These are phyloP conservation scores for Geotrichum klebahnii DNA, from an alignment of 1,139 yeast genomes.

Conservation along the genomic window DNA sequence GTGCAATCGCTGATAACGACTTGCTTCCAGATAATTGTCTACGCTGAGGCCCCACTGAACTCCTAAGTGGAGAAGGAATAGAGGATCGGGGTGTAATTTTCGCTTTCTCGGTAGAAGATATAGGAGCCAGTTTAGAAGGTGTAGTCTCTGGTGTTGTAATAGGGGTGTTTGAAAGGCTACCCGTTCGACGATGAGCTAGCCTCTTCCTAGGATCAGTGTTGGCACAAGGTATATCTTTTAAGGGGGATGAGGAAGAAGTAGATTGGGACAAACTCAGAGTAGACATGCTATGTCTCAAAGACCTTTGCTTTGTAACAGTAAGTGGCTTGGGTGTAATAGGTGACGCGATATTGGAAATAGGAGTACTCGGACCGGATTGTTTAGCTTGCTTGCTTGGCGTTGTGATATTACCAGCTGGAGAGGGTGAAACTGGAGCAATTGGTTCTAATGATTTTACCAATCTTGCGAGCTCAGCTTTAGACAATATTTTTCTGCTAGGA, in stretches of 20 bases:
- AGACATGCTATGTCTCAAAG: conserved; percentile 11
- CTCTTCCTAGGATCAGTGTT: neutral
- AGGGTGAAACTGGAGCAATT: conserved; percentile 13
- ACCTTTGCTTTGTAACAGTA: conserved; percentile 5
- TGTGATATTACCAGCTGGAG: conserved; percentile 16
- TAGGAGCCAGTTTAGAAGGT: neutral
- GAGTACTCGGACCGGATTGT: neutral
- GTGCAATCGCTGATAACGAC: neutral
- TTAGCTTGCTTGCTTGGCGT: conserved; percentile 21
- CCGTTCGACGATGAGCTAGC: neutral
- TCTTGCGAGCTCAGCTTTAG: conserved; percentile 23
- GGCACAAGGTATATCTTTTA: neutral
- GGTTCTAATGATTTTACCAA: conserved; percentile 5
- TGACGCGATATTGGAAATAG: neutral
- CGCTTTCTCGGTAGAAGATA: neutral
- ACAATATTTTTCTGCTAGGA: conserved; percentile 30
- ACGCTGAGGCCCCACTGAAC: neutral
- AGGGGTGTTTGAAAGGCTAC: neutral
- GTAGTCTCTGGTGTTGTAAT: neutral
- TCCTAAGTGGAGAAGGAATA: neutral
- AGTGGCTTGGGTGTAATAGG: neutral
- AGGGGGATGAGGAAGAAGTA: neutral
- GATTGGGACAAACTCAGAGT: neutral
- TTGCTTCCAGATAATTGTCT: neutral
- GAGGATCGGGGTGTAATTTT: neutral